phyloP scores from a whole-genome alignment of 202 grass and related monocot species.

The Musa balbisiana region DNA sequence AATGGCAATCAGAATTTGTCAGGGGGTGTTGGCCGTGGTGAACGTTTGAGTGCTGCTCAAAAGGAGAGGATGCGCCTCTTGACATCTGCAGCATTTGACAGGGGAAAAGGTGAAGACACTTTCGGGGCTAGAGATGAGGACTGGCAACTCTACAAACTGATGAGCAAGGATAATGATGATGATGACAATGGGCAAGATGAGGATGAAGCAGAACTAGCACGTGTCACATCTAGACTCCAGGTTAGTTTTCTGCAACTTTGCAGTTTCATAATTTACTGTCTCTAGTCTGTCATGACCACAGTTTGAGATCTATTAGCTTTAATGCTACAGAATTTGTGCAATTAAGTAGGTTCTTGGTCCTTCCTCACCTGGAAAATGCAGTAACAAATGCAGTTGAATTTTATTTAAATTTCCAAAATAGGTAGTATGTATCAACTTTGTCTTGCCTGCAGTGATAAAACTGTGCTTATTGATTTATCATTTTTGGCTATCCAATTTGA shows the following conservation, averaged over 20 bases:
- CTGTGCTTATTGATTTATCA: not conserved
- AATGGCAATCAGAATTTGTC: slow-evolving; percentile 57
- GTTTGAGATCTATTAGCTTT: not conserved
- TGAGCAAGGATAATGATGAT: slow-evolving; percentile 85
- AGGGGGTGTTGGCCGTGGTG: slow-evolving; percentile 74
- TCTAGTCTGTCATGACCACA: not conserved
- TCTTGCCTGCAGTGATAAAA: not conserved
- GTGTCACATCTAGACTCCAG: slow-evolving; percentile 69
- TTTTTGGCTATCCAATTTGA: too few species aligned
- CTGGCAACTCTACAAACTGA: slow-evolving; percentile 97
- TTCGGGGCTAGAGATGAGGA: slow-evolving; percentile 89
- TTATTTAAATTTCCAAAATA: not conserved
- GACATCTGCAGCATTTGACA: slow-evolving; percentile 85
- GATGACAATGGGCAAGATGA: slow-evolving; percentile 66
- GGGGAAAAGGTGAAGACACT: slow-evolving; percentile 93
- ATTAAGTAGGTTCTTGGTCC: not conserved
- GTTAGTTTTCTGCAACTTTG: slow-evolving; percentile 28
- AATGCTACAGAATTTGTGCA: not conserved
- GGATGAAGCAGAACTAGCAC: slow-evolving; percentile 74
- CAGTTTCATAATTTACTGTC: not conserved
- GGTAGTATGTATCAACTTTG: not conserved
- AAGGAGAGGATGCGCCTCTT: slow-evolving; percentile 93
- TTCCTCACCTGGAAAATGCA: not conserved
- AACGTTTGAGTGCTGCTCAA: slow-evolving; percentile 81
- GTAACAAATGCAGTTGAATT: not conserved